Base-by-base conservation (phyloP, 768 basidiomycete species). In the Gymnopilus junonius region DNA sequence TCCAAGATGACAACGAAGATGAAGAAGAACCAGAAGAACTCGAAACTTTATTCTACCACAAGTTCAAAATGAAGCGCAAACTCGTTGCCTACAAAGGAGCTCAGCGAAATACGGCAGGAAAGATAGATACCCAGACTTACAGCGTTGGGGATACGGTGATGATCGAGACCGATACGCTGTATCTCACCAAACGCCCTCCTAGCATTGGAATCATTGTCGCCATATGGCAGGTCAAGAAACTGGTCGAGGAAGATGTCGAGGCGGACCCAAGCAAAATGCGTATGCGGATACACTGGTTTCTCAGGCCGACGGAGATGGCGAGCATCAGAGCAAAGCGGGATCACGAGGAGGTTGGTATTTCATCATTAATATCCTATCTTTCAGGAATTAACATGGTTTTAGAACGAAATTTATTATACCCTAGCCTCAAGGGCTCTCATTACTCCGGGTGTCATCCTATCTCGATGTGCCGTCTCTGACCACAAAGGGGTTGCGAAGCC, bases 321-420 rank as follows among this genome's bases (percentile, higher is more conserved):
- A 75, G 76, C 25, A 76, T 87, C 57, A 80, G 40, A n/a, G 40
- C 40, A 8, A 42, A 42, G 40, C 17, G 40, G 91, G 83, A 85
- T 17, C 83, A 88, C 70, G 69, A 77, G 48, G 82, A 88, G 75
- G 92, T 91, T 58, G 53, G 82, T 70, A 20, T 59, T 34, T 2
- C 40, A 20, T 55, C 48, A 32, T 43, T 39, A 14, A 8, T 27
- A 8, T 62, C 45, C 20, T 45, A 12, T 37, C 34, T 20, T 4
- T 20, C 55, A 17, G 37, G 4, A 42, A 35, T 25, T 56, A 20
- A 59, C 23, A n/a, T 50, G 11, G 20, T 6, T 23, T 35, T 65
- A 93, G 92, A 90, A 91, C 65, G 92, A 94, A 74, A 82, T 93
- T 7, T 93, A 91, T 67, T 90, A 89, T 54, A 85, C 86, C 8